Conservation (phyloP, 768 basidiomycete species). For the Coprinopsis cinerea region DNA sequence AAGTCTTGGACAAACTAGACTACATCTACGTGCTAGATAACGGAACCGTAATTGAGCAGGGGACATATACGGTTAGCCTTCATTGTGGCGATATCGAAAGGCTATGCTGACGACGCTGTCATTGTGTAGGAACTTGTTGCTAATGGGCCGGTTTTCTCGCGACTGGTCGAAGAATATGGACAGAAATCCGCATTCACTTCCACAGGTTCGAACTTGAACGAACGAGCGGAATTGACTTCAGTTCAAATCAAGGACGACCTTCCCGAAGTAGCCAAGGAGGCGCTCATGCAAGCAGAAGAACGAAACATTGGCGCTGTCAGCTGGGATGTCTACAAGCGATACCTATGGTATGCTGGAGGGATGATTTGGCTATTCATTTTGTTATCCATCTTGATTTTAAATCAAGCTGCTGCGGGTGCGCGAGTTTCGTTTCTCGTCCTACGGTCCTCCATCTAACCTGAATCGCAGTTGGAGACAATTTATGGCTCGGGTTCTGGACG, state of each 20-base stretch:
- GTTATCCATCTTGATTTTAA: constrained; percentile 32
- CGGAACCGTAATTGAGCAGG: constrained; percentile 55
- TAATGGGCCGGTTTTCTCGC: constrained; percentile 37
- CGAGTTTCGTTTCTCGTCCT: not conserved
- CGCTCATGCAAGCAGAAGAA: constrained; percentile 53
- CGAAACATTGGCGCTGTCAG: constrained; percentile 49
- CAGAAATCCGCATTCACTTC: constrained; percentile 23
- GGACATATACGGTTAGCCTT: constrained; percentile 45
- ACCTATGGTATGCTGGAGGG: constrained; percentile 44
- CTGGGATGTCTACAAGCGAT: constrained; percentile 43
- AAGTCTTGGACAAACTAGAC: constrained; percentile 53
- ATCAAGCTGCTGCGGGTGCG: constrained; percentile 43
- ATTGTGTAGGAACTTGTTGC: constrained; percentile 37
- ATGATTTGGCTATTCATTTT: constrained; percentile 41
- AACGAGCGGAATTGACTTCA: not conserved
- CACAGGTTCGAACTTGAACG: not conserved
- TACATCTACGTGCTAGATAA: constrained; percentile 62
- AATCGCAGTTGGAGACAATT: constrained; percentile 48
- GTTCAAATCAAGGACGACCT: constrained; percentile 8
- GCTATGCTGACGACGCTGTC: constrained; percentile 1
- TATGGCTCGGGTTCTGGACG: constrained; percentile 76
- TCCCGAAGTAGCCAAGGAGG: constrained; percentile 7
- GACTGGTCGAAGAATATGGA: constrained; percentile 53
- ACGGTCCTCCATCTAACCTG: not conserved
- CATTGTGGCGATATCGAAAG: not conserved